Conservation (phyloP, 306 rosid species). For the Medicago arabica region DNA sequence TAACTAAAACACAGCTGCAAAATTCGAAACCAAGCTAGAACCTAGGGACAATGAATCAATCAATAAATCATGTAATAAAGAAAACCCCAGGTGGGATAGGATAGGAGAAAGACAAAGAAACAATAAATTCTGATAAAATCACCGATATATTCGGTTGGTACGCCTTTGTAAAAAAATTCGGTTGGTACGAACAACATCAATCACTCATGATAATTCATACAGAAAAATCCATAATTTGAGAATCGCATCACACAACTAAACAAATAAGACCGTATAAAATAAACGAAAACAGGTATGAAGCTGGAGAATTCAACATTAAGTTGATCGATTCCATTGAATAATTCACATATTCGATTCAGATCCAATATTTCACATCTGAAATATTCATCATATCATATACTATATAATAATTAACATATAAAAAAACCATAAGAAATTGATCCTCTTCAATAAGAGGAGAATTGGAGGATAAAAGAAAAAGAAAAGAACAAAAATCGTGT, state of each 20-base stretch:
- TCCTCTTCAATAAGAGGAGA: neutral
- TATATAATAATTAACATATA: constrained; percentile 37
- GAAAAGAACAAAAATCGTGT: constrained; percentile 38
- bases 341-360: constrained; percentile 43
- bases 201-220: constrained; percentile 5
- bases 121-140: constrained; percentile 1
- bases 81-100: neutral
- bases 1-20: too few species aligned
- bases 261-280: neutral
- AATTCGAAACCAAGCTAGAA: too few species aligned
- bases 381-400: constrained; percentile 22
- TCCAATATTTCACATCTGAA: constrained; percentile 56
- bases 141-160: neutral
- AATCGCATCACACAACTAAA: neutral
- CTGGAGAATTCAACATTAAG: constrained; percentile 34
- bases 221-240: neutral
- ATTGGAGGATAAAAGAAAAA: neutral
- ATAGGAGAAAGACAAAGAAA: neutral
- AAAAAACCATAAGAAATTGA: constrained; percentile 10
- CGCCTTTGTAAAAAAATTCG: neutral
- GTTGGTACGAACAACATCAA: neutral
- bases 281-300: neutral
- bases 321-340: constrained; percentile 39
- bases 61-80: neutral
- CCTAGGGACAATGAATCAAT: too few species aligned